A percentile compares a stretch with the other conserved stretches of the same genome.
phyloP scores from a whole-genome alignment of 306 rosid species.

The Herpetospermum pedunculosum region DNA sequence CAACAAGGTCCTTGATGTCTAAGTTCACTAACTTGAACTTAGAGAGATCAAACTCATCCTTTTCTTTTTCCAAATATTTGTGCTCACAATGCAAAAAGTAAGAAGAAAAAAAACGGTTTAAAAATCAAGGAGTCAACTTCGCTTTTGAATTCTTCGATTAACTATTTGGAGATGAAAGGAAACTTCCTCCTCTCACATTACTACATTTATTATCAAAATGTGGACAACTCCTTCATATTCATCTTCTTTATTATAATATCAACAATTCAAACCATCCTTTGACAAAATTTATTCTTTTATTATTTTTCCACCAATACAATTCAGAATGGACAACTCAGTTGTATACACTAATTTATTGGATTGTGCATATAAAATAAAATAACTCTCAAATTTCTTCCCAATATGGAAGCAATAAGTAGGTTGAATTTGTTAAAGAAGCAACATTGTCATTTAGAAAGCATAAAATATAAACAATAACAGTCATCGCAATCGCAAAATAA shows the following conservation, averaged over 20 bases:
- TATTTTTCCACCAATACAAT: neutral
- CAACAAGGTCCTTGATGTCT: neutral
- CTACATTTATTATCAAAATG: neutral
- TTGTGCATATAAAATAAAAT: neutral
- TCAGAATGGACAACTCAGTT: neutral
- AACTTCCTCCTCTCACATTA: neutral
- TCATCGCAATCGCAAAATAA: neutral
- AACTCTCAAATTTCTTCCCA: neutral
- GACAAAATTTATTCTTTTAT: neutral
- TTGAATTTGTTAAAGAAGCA: neutral
- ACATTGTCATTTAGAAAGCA: neutral
- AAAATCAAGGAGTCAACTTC: neutral
- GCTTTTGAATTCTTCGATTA: too few species aligned
- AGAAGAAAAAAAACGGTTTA: neutral
- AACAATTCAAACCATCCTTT: neutral
- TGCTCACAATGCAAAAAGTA: neutral
- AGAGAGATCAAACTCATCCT: neutral
- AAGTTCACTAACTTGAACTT: neutral
- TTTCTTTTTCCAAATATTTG: neutral
- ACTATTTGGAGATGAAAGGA: neutral
- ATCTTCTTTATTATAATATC: neutral
- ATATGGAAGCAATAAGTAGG: neutral
- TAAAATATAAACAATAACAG: neutral
- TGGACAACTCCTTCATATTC: neutral
- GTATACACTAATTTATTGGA: neutral